These are phyloP conservation scores for Mycosphaerella sp. DNA, from an alignment of 2,329 filamentous ascomycete species.

Conservation along the genomic window DNA sequence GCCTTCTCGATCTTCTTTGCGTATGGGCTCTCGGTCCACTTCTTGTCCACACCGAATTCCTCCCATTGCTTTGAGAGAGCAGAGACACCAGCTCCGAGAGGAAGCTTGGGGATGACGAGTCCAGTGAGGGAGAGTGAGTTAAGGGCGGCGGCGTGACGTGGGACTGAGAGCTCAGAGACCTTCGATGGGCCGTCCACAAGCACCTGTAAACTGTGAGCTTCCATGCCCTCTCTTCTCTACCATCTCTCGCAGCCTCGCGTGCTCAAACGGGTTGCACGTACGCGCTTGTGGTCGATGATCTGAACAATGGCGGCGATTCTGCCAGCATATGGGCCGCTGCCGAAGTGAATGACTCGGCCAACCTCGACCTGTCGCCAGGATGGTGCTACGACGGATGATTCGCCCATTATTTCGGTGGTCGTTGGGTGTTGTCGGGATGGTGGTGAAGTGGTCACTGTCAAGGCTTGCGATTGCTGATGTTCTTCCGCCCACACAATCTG, in stretches of 20 bases:
- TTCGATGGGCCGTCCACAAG: slow-evolving; percentile 91
- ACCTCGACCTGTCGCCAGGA: slow-evolving; percentile 96
- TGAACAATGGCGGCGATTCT: slow-evolving; percentile 92
- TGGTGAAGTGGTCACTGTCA: slow-evolving; percentile 11
- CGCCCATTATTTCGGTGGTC: slow-evolving; percentile 28
- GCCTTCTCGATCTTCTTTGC: slow-evolving; percentile 87
- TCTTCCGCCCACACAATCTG: slow-evolving; percentile 8
- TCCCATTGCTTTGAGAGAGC: slow-evolving; percentile 85
- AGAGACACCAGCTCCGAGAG: slow-evolving; percentile 75
- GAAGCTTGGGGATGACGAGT: slow-evolving; percentile 78
- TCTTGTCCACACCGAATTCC: slow-evolving; percentile 81
- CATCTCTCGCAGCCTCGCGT: slow-evolving; percentile 9
- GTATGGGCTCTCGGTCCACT: slow-evolving; percentile 88
- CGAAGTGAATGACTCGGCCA: slow-evolving; percentile 92
- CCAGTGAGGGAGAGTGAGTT: slow-evolving; percentile 81
- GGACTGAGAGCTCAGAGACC: slow-evolving; percentile 70
- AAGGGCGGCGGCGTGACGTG: slow-evolving; percentile 81
- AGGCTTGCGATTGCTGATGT: neutral
- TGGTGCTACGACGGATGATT: slow-evolving; percentile 39
- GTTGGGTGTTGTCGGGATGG: slow-evolving; percentile 14
- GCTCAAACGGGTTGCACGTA: slow-evolving; percentile 53
- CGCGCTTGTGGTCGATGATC: slow-evolving; percentile 99
- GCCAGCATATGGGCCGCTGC: slow-evolving; percentile 72
- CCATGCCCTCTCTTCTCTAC: slow-evolving; percentile 13
- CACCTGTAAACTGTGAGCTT: slow-evolving; percentile 54